phyloP scores from a whole-genome alignment of 305 asterid species.

The Fraxinus latifolia region DNA sequence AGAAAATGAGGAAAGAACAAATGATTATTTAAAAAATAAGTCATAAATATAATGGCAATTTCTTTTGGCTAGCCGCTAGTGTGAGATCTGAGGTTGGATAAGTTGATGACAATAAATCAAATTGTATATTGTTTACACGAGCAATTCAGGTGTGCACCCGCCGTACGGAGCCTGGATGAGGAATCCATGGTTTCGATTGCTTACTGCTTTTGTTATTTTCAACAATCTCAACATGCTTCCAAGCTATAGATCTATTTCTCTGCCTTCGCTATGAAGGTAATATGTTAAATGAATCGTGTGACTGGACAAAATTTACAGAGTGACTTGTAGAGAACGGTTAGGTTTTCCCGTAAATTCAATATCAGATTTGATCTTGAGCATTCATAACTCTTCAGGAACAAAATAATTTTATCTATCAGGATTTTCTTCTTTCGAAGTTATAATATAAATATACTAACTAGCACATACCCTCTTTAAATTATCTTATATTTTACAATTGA shows the following conservation, averaged over 20 bases:
- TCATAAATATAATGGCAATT: neutral
- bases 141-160: neutral
- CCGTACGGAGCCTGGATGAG: neutral
- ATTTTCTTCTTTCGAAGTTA: neutral
- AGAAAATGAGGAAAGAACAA: constrained; percentile 5
- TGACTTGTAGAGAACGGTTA: neutral
- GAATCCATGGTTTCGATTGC: neutral
- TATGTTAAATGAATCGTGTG: neutral
- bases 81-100: neutral
- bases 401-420: neutral
- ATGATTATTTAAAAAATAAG: neutral
- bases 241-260: neutral
- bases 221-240: neutral
- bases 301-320: neutral
- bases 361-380: neutral
- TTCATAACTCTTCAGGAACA: neutral
- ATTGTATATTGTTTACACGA: neutral
- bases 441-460: neutral
- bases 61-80: neutral
- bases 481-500: neutral
- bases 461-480: neutral
- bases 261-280: neutral
- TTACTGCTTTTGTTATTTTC: neutral
- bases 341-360: neutral
- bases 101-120: neutral